phyloP scores from a whole-genome alignment of 1,284 basidiomycete species.

The Golubevia pallescens region DNA sequence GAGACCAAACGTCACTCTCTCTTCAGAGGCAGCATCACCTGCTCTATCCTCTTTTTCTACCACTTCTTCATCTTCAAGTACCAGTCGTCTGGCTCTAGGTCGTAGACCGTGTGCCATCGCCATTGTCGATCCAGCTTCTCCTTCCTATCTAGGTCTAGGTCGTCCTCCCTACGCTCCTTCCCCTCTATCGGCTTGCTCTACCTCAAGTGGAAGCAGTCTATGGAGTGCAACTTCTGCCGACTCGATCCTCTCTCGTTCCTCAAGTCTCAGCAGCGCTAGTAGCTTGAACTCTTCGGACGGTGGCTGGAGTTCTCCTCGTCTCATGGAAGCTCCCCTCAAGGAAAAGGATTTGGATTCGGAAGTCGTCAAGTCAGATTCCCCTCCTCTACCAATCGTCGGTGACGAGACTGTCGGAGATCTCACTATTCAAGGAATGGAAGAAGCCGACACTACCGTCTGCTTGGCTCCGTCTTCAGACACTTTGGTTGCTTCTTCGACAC shows the following conservation, averaged over 20 bases:
- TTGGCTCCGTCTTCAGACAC: not conserved
- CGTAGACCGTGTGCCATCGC: constrained; percentile 1
- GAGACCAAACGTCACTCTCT: not conserved
- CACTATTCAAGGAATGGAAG: constrained; percentile 19
- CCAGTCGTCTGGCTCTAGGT: not conserved
- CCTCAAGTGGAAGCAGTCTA: not conserved
- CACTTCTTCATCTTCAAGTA: not conserved
- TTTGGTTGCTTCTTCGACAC: constrained; percentile 4
- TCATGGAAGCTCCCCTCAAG: not conserved
- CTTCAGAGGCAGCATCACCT: not conserved
- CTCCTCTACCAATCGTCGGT: constrained; percentile 8
- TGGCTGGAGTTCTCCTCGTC: not conserved
- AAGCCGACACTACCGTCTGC: constrained; percentile 8
- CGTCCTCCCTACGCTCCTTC: not conserved
- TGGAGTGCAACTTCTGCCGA: not conserved
- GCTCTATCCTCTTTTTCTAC: not conserved
- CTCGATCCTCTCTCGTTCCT: not conserved
- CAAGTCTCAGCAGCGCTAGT: not conserved
- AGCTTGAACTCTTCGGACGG: not conserved
- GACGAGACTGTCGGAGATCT: constrained; percentile 23
- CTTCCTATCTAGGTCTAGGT: not conserved
- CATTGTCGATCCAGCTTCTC: constrained; percentile 1
- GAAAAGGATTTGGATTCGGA: not conserved
- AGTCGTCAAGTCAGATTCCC: not conserved
- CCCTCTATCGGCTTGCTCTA: not conserved